phyloP scores from a whole-genome alignment of 805 yeast species.

The Wickerhamiella kurtzmanii region DNA sequence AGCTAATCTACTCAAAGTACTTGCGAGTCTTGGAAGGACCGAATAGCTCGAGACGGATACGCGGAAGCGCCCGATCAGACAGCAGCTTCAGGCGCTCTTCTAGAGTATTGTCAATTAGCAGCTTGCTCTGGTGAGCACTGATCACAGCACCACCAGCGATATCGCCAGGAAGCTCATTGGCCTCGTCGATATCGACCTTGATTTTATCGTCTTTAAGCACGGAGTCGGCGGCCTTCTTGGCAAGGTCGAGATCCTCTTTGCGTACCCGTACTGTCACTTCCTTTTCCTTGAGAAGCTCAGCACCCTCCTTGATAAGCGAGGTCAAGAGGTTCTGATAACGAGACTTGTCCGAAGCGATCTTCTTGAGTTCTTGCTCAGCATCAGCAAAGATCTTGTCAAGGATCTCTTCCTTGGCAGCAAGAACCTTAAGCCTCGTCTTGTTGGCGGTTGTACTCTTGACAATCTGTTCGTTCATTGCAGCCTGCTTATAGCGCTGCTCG shows the following conservation, averaged over 20 bases:
- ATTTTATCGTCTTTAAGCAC: conserved; percentile 56
- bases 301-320: conserved; percentile 64
- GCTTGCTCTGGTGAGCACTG: conserved; percentile 59
- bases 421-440: conserved; percentile 83
- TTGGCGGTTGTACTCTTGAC: conserved; percentile 90
- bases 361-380: conserved; percentile 49
- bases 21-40: conserved; percentile 63
- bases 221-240: conserved; percentile 45
- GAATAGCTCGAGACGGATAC: conserved; percentile 76
- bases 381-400: conserved; percentile 59
- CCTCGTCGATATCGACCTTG: conserved; percentile 42
- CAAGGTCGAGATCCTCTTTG: conserved; percentile 47
- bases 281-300: conserved; percentile 57
- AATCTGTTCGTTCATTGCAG: conserved; percentile 85
- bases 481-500: conserved; percentile 78
- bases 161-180: conserved; percentile 42
- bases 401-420: conserved; percentile 73
- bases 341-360: conserved; percentile 39
- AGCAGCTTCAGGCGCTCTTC: conserved; percentile 84
- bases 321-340: conserved; percentile 57
- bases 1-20: conserved; percentile 55
- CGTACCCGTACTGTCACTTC: conserved; percentile 49
- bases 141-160: conserved; percentile 77
- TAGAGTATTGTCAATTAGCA: conserved; percentile 81
- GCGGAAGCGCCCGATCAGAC: conserved; percentile 78